Base-by-base conservation (phyloP, 164 flowering plant genomes). In the Umbellularia californica region DNA sequence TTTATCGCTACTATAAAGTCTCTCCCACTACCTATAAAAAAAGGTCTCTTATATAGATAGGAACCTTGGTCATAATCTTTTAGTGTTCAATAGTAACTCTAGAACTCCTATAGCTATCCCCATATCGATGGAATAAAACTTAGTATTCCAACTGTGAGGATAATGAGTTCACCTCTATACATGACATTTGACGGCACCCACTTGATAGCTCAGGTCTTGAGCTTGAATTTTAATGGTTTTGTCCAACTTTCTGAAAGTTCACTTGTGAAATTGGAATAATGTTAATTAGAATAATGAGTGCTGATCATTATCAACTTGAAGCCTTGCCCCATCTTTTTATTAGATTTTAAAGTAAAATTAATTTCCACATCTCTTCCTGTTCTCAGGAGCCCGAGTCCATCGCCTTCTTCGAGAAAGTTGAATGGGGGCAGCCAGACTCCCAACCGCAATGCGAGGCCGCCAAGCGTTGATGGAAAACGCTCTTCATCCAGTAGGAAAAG, bases 391-490 rank as follows among this genome's bases (percentile, higher is more conserved):
- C 74, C 81, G 65, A 83, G 81, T 72, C 77, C 96, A 63, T 87
- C 95, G 2, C 89, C 90, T n/a, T 89, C 90, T 25, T 79, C 83
- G 50, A 92, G 91, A 77, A 76, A 70, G 60, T 17, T 80, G 10
- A 88, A 78, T 72, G 90, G 88, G 15, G 74, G 62, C 24, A 81
- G 83, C 17, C 72, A 72, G 19, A 70, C 82, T 41, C 41, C 63
- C 3, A 70, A 78, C 4, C 74, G 87, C 65, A 80, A 15, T 22
- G 89, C 85, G 65, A 86, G 88, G 81, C 92, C 83, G 74, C 81
- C 80, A 35, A 75, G 72, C 41, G 74, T 78, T 60, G 96, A 89
- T 25, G 83, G 77, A 22, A 94, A 90, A 74, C 86, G 95, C 13
- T 35, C 28, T n/a, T 41, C 68, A 14, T 33, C 60, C 13, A 50